Conservation (phyloP, 1,139 yeast species). For the Candida frijolesensis region DNA sequence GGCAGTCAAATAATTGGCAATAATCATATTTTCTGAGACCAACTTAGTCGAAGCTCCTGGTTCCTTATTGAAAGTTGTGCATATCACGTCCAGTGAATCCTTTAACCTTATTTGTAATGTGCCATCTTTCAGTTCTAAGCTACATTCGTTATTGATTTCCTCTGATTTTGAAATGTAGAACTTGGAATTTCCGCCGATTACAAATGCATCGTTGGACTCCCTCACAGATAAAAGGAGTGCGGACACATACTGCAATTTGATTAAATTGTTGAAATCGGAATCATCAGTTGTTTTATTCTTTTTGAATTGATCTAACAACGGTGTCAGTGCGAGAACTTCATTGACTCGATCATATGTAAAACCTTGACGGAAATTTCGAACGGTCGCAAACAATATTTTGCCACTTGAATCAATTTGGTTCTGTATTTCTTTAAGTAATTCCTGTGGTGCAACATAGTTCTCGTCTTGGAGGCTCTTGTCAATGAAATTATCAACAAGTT, state of each 20-base stretch:
- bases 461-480: conserved; percentile 21
- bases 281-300: conserved; percentile 15
- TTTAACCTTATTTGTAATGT: not conserved
- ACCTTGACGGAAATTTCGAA: conserved; percentile 34
- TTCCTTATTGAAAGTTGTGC: conserved; percentile 3
- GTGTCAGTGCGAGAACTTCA: conserved; percentile 25
- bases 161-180: not conserved
- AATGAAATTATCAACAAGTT: conserved; percentile 28
- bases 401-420: conserved; percentile 25
- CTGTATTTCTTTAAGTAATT: conserved; percentile 16
- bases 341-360: conserved; percentile 43
- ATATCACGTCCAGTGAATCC: not conserved
- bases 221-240: conserved; percentile 14
- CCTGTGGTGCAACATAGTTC: conserved; percentile 16
- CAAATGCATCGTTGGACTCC: conserved; percentile 8
- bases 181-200: not conserved
- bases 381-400: conserved; percentile 17
- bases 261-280: conserved; percentile 27
- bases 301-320: conserved; percentile 11
- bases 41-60: conserved; percentile 25
- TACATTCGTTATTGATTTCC: not conserved
- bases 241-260: conserved; percentile 32
- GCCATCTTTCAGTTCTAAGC: not conserved
- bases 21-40: conserved; percentile 83
- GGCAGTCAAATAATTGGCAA: conserved; percentile 70